Evolutionary conservation across 805 yeast genomes (phyloP), one percentile per base, ranked within the genome.

Genomic region (Nakazawaea siamensis): DNA sequence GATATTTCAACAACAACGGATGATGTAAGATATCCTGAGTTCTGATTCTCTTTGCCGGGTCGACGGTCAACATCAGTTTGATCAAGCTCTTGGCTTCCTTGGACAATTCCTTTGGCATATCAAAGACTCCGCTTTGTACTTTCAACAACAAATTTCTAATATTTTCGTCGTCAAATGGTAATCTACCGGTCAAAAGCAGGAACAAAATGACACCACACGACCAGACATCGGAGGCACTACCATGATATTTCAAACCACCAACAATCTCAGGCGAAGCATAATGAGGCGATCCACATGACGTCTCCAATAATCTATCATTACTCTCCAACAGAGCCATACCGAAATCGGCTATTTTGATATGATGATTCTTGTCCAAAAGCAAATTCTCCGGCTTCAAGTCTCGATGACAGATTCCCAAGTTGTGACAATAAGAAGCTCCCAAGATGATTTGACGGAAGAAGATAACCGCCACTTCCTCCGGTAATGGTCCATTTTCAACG

Each of bases 201-300:
- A 80, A 83, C 32, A 82, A 60, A 29, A 83, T 81, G 29, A 83
- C 83, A 51, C 94, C 94, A 60, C 92, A 82, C 5, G 90, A 80
- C 94, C 94, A 83, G 27, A 83, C 80, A 58, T 83, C 94, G 41
- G 87, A 77, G 24, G 88, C 87, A 20, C 83, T 78, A 14, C 94
- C 94, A 55, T 82, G 87, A 49, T 83, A 83, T 37, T 74, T 73
- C 48, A 72, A 70, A 13, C 92, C 90, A 48, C 77, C 69, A 14
- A 83, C 90, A 43, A 83, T 82, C 57, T 83, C 94, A 0, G 94
- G 94, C 2, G 94, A 83, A 5, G 92, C 92, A 55, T 83, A 83
- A 60, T 83, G 94, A 14, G 94, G 94, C 16, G 88, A 80, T 4
- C 94, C 94, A 61, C 94, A 83, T 12, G 85, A 76, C 4, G 94